phyloP scores from a whole-genome alignment of 108 stramenopile genomes.

The Pseudonitzschia pungens region DNA sequence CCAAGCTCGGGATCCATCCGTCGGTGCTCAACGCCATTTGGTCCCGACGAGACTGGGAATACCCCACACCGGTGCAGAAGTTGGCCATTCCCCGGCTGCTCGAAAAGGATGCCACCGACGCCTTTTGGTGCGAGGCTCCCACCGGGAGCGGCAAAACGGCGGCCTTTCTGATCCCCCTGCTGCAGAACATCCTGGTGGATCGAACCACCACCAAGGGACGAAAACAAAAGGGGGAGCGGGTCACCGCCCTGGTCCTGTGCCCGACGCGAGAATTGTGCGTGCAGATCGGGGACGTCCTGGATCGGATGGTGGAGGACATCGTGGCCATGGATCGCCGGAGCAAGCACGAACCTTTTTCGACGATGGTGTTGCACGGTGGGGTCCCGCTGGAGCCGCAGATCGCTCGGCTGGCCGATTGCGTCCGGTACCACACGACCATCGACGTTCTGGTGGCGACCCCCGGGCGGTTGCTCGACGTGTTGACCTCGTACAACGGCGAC shows the following conservation, averaged over 20 bases:
- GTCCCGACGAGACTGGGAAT: constrained; percentile 50
- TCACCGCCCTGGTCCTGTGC: constrained; percentile 75
- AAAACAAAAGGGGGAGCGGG: constrained; percentile 32
- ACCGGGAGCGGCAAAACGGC: constrained; percentile 92
- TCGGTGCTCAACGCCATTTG: constrained; percentile 28
- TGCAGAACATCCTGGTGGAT: constrained; percentile 46
- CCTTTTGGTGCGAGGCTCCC: constrained; percentile 73
- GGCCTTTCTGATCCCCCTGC: constrained; percentile 86
- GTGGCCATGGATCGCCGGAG: not conserved
- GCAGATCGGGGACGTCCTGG: constrained; percentile 73
- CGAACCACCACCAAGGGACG: constrained; percentile 12
- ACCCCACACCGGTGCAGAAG: constrained; percentile 67
- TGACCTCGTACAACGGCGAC: constrained; percentile 48
- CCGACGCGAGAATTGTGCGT: constrained; percentile 94
- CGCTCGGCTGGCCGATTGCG: constrained; percentile 41
- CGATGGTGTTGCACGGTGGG: constrained; percentile 61
- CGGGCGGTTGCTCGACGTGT: constrained; percentile 90
- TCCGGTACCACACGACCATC: constrained; percentile 33
- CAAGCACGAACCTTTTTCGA: constrained; percentile 4
- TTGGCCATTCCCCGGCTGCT: constrained; percentile 65
- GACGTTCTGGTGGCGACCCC: constrained; percentile 96
- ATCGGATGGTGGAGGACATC: constrained; percentile 44
- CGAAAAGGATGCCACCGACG: constrained; percentile 16
- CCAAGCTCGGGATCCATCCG: constrained; percentile 34
- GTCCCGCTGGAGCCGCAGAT: constrained; percentile 62